phyloP scores from a whole-genome alignment of 2,329 filamentous ascomycete species.

The Aspergillus melleus region DNA sequence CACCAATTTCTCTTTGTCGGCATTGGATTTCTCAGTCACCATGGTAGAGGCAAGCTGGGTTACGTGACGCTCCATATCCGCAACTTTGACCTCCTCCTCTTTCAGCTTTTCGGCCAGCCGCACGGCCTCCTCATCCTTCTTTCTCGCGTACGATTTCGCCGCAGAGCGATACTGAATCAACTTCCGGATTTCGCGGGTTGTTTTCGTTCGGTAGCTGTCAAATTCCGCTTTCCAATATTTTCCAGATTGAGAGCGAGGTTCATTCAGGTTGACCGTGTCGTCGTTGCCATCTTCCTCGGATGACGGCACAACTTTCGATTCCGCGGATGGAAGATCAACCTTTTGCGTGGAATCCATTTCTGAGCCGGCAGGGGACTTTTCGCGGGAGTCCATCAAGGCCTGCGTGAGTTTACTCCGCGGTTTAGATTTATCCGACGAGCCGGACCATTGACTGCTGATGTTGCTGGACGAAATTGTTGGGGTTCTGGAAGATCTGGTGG shows the following conservation, averaged over 20 bases:
- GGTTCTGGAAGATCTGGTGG: conserved; percentile 49
- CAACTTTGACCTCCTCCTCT: conserved; percentile 49
- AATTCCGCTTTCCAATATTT: conserved; percentile 64
- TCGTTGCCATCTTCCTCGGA: conserved; percentile 40
- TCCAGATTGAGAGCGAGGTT: conserved; percentile 58
- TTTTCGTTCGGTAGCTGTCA: conserved; percentile 58
- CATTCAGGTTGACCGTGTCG: conserved; percentile 54
- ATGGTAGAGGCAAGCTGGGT: conserved; percentile 43
- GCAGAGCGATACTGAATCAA: conserved; percentile 60
- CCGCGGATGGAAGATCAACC: conserved; percentile 14
- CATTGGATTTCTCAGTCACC: conserved; percentile 30
- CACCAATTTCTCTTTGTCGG: conserved; percentile 42
- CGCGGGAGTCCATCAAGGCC: conserved; percentile 41
- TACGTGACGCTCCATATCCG: conserved; percentile 46
- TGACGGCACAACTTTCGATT: conserved; percentile 7
- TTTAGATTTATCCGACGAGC: conserved; percentile 34
- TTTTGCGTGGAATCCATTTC: conserved; percentile 15
- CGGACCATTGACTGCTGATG: conserved; percentile 46
- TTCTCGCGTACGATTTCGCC: conserved; percentile 60
- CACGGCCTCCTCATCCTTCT: conserved; percentile 58
- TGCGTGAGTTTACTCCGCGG: conserved; percentile 44
- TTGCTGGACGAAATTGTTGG: conserved; percentile 47
- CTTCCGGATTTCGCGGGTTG: conserved; percentile 60
- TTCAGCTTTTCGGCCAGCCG: conserved; percentile 54
- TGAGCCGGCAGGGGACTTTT: conserved; percentile 31